Evolutionary conservation across 805 yeast genomes (phyloP), one percentile per base, ranked within the genome.

Genomic region (Saccharomycopsis olivae): DNA sequence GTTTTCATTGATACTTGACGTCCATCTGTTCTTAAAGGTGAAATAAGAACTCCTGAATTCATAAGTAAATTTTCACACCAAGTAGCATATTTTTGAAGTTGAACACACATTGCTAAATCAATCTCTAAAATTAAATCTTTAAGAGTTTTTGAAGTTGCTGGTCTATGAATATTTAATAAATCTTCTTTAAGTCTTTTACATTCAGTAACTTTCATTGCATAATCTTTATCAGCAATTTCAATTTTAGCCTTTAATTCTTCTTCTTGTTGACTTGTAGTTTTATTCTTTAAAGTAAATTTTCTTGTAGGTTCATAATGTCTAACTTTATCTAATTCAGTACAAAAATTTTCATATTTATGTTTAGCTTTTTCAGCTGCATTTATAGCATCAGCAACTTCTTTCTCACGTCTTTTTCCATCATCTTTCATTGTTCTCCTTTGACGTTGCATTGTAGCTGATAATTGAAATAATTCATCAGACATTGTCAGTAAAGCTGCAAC

Each of bases 41-140:
- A 64, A 4, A 92, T 68, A 44, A 82, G 75, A 30, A 87, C 81
- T 20, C 96, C 97, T 15, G 83, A 69, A 53, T 88, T 87, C 62
- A 92, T 71, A 14, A 84, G 69, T 41, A 83, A 68, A 16, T 85
- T 83, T 60, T 89, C 97, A 38, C 78, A 73, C 69, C 85, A 81
- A 23, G 89, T 83, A 3, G 96, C 79, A 57, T 80, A 89, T 54
- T 87, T 86, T 51, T 84, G 89, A 41, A 92, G 64, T 59, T 89
- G 96, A 38, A 88, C 74, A 46, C 85, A 75, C 68, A 89, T 64
- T 8, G 96, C 97, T 36, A 85, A 75, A 58, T 92, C 97, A 54
- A 85, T 69, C 58, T 89, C 96, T 47, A 88, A 64, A 41, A 87
- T 77, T 47, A 86, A 64, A 54, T 83, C 79, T 54, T 78, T 82